Evolutionary conservation across 495 filamentous ascomycete genomes (phyloP), one percentile per base, ranked within the genome.

Genomic region (Eremomyces bilateralis): DNA sequence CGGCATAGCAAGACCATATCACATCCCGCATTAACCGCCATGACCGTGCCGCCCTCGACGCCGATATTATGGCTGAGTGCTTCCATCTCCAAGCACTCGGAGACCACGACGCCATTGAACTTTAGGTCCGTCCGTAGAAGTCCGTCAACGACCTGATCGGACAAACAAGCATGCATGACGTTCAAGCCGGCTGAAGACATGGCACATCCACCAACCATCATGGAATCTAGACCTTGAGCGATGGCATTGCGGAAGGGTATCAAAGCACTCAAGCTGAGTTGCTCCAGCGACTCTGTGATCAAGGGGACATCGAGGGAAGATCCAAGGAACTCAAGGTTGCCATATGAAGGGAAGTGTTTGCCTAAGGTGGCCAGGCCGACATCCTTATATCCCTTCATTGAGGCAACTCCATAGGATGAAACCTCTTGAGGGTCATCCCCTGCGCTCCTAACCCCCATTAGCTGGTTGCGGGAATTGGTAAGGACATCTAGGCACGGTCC

Each of bases 1-100:
- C 81, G 71, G 46, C 82, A 92, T 10, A 90, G 62, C 11, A 91
- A 62, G 12, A 91, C 68, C 21, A 90, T 54, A 58, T 92, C 82
- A 48, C 81, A 91, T 20, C 82, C 82, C 13, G 82, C 82, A 49
- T 88, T 83, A 37, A 90, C 78, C 0, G 82, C 82, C 82, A 92
- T 92, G 36, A 91, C 80, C 0, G 79, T 88, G 12, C 82, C 81
- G 11, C 80, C 80, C 38, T 80, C 76, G n/a, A 92, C 78, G 10
- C 82, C 82, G 41, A 91, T 88, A 42, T 91, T 84, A 42, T 83
- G 78, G 34, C 76, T 76, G 11, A 92, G 62, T 1, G 80, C 80
- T 43, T 92, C 82, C 82, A 91, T 92, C 51, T 91, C 82, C n/a
- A 91, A 60, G 38, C 82, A 92, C 46, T 92, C 82, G 0, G 81